phyloP scores from a whole-genome alignment of 768 basidiomycete genomes.

The Mycena kentingensis region DNA sequence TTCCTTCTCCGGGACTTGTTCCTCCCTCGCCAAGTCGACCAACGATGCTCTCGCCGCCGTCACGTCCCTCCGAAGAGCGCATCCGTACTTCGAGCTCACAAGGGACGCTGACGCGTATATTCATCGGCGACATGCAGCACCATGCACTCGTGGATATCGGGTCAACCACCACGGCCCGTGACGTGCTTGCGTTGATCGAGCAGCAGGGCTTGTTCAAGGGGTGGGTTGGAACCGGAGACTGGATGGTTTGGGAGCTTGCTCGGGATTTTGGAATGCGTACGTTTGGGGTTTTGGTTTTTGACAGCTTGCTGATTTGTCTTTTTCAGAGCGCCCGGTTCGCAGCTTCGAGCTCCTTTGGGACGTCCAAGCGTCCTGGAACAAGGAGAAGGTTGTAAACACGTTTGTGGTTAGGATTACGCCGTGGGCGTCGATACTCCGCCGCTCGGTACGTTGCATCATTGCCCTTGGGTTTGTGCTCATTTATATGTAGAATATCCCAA shows the following conservation, averaged over 20 bases:
- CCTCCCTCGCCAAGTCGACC: conserved; percentile 4
- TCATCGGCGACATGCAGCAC: conserved; percentile 74
- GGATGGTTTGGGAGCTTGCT: conserved; percentile 90
- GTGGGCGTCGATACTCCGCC: conserved; percentile 59
- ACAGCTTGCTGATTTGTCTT: conserved; percentile 6
- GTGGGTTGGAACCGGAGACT: conserved; percentile 61
- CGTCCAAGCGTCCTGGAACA: conserved; percentile 86
- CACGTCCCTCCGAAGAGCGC: conserved; percentile 1
- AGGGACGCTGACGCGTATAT: conserved; percentile 68
- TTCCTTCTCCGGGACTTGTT: conserved; percentile 3
- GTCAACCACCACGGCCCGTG: conserved; percentile 66
- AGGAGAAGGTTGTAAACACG: conserved; percentile 74
- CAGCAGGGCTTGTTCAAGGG: conserved; percentile 66
- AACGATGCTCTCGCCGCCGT: conserved; percentile 7
- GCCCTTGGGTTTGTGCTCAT: conserved; percentile 10
- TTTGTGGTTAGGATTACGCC: conserved; percentile 79
- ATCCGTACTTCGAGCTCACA: conserved; percentile 24
- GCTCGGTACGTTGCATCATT: conserved; percentile 48
- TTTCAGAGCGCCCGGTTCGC: conserved; percentile 83
- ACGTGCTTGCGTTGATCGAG: conserved; percentile 68
- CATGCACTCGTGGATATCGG: conserved; percentile 75
- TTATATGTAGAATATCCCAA: conserved; percentile 39
- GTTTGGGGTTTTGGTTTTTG: conserved; percentile 26
- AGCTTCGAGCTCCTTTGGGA: conserved; percentile 83
- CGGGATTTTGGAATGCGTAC: conserved; percentile 92